Evolutionary conservation across 1,284 basidiomycete species (phyloP), one percentile per base, ranked within the genome.

Genomic region (Cerrena zonata): DNA sequence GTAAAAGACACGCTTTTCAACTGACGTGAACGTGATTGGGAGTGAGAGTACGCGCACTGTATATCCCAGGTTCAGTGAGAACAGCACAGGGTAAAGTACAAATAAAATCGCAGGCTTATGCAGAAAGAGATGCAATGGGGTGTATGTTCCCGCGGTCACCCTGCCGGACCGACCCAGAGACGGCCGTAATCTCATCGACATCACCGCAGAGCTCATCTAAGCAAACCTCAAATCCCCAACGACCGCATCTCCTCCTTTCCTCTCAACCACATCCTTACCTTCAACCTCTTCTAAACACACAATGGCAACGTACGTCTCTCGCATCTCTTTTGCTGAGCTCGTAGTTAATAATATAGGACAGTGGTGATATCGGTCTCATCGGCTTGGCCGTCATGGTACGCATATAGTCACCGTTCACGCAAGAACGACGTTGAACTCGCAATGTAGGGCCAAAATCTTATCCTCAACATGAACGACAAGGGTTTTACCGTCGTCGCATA

Each of bases 381-480:
- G 93, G 93, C 75, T 78, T 95, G 66, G 93, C 94, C 78, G 94
- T 96, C 77, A 96, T 96, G 94, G 92, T 90, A 69, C 55, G 76
- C 64, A 45, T 46, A 48, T 51, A 53, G 60, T 54, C 49, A 56
- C 52, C 41, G 44, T 30, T 56, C 53, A 51, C 44, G 53, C 53
- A 30, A 44, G 54, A 47, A 50, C 43, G 55, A 51, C 47, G 27
- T 55, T 37, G 30, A 34, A 18, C n/a, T n/a, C 27, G 19, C 22
- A 36, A 4, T 42, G 24, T 61, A 94, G 91, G 91, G 92, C 65
- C 92, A 95, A 84, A 96, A 96, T 74, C 72, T 95, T 65, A 94
- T 96, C 69, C 78, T 96, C 61, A 96, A 96, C 79, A 96, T 96
- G 90, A 94, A 94, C 70, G 95, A 98, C 81, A 98, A 99, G 77